phyloP scores from a whole-genome alignment of 805 yeast genomes.

The Lipomyces orientalis region DNA sequence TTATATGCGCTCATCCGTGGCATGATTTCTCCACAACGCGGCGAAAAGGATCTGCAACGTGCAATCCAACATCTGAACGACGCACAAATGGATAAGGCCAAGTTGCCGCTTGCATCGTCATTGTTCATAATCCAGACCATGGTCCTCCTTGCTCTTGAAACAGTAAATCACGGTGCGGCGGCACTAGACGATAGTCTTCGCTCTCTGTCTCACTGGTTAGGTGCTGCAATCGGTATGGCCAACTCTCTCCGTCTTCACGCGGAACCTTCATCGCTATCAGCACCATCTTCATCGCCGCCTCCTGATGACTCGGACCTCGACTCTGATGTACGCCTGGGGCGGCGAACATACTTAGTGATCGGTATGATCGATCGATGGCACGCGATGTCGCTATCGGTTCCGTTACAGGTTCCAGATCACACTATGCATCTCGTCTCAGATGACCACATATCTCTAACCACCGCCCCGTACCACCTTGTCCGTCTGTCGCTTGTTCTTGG shows the following conservation, averaged over 20 bases:
- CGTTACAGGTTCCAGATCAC: constrained; percentile 40
- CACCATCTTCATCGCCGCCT: constrained; percentile 19
- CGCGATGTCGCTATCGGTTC: constrained; percentile 38
- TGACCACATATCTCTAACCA: constrained; percentile 28
- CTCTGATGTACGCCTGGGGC: constrained; percentile 30
- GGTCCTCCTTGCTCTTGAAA: constrained; percentile 43
- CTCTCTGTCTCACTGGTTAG: constrained; percentile 43
- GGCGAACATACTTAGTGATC: constrained; percentile 42
- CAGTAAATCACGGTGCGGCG: constrained; percentile 39
- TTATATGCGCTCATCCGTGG: constrained; percentile 31
- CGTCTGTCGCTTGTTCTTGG: constrained; percentile 39
- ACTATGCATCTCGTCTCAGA: constrained; percentile 36
- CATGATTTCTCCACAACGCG: constrained; percentile 4
- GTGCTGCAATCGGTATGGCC: constrained; percentile 46
- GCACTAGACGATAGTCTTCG: constrained; percentile 17
- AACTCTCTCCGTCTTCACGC: constrained; percentile 38
- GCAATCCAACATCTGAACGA: constrained; percentile 33
- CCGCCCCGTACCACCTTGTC: constrained; percentile 31
- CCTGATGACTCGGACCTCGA: constrained; percentile 35
- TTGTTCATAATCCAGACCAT: constrained; percentile 46
- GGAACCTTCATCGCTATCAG: constrained; percentile 22
- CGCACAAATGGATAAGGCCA: constrained; percentile 13
- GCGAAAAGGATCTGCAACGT: constrained; percentile 15
- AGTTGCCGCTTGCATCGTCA: constrained; percentile 17
- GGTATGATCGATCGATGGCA: constrained; percentile 43